phyloP scores from a whole-genome alignment of 2,329 filamentous ascomycete genomes.

The Diplodia scrobiculata region DNA sequence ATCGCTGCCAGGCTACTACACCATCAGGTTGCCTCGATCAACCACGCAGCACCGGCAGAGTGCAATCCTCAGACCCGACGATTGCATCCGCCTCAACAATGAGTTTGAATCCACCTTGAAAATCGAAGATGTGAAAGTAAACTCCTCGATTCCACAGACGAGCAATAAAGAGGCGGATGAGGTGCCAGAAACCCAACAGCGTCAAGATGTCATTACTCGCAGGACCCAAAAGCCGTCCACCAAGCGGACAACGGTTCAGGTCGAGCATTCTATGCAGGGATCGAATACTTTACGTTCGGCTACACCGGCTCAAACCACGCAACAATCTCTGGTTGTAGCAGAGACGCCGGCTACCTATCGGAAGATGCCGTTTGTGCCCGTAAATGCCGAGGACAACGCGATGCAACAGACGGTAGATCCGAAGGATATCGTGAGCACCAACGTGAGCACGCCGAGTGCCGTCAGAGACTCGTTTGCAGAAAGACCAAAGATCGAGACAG shows the following conservation, averaged over 20 bases:
- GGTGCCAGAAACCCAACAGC: constrained; percentile 2
- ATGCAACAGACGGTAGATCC: background rate
- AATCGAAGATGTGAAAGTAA: constrained; percentile 3
- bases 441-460: constrained; percentile 1
- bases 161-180: background rate
- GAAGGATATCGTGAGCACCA: background rate
- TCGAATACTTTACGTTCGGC: background rate
- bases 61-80: constrained; percentile 7
- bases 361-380: background rate
- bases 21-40: background rate
- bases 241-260: background rate
- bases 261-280: constrained; percentile 21
- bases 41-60: background rate
- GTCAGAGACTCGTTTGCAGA: constrained; percentile 11
- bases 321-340: constrained; percentile 1
- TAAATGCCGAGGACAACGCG: background rate
- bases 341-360: constrained; percentile 13
- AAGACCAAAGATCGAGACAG: background rate
- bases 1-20: background rate
- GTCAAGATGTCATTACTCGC: background rate
- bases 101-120: background rate
- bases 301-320: background rate
- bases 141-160: background rate
- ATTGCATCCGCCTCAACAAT: background rate
- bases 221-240: background rate